Conservation (phyloP, 345 rosid species). For the Passiflora organensis region DNA sequence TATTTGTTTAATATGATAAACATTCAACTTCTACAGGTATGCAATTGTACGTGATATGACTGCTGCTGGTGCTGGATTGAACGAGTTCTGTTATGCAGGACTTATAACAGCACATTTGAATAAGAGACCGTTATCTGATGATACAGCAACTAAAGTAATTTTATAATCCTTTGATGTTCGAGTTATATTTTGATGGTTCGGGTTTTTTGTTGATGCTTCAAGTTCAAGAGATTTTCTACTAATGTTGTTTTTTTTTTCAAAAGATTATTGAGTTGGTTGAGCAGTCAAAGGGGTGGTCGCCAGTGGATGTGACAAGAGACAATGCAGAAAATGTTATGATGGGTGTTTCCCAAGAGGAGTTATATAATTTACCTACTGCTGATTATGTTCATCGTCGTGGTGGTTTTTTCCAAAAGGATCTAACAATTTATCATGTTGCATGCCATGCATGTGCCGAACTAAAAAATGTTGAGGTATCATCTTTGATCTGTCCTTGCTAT, state of each 20-base stretch:
- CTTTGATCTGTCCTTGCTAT: too few relatives aligned
- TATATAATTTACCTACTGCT: constrained; percentile 79
- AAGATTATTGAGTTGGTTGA: constrained; percentile 85
- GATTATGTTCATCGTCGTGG: constrained; percentile 56
- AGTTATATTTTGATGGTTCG: too few relatives aligned
- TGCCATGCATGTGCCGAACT: constrained; percentile 81
- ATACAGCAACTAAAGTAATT: constrained; percentile 61
- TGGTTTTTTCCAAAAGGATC: constrained; percentile 52
- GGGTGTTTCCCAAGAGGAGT: constrained; percentile 79
- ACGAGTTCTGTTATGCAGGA: constrained; percentile 97
- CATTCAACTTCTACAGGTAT: constrained; percentile 39
- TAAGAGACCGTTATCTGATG: constrained; percentile 59
- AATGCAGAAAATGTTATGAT: constrained; percentile 69
- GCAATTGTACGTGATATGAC: constrained; percentile 97
- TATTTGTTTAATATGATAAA: neutral
- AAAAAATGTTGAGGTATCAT: constrained; percentile 61
- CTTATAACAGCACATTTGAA: constrained; percentile 78
- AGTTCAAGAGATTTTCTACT: constrained; percentile 15
- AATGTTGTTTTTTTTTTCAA: constrained; percentile 14
- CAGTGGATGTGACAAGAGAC: constrained; percentile 50
- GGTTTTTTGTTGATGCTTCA: neutral
- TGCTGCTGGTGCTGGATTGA: constrained; percentile 87
- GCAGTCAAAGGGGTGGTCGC: constrained; percentile 87
- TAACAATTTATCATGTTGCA: constrained; percentile 80
- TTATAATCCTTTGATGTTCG: neutral